Evolutionary conservation across 2,329 filamentous ascomycete genomes (phyloP).

Genomic region (Penicillium rolfsii): DNA sequence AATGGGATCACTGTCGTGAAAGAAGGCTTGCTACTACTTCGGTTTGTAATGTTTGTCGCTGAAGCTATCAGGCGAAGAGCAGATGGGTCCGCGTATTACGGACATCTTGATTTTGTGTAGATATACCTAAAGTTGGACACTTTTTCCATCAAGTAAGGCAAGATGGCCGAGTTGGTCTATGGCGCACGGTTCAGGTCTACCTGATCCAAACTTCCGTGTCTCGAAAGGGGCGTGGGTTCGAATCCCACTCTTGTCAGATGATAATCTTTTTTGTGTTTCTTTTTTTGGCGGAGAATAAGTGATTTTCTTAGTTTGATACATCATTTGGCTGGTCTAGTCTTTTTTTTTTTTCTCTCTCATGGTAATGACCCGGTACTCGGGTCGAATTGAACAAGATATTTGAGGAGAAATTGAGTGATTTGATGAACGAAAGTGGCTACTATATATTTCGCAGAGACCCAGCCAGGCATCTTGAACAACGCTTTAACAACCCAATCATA

Average conservation of each 20-base stretch:
- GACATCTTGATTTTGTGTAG: no score
- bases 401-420: no score
- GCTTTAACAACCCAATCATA: no score
- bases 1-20: background rate
- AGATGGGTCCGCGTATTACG: no score
- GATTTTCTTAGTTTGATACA: background rate
- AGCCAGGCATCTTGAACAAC: no score
- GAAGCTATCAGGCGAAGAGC: background rate
- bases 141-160: conserved; percentile 20
- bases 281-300: background rate
- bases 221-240: conserved; percentile 30
- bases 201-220: conserved; percentile 28
- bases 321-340: no score
- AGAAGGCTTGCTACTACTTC: no score
- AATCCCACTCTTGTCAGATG: conserved; percentile 29
- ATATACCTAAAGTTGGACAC: no score
- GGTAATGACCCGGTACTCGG: no score
- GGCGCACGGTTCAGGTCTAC: conserved; percentile 32
- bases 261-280: background rate
- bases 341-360: background rate
- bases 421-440: no score
- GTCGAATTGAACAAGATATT: no score
- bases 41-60: background rate
- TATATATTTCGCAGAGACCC: no score
- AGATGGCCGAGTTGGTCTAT: conserved; percentile 40